Percentiles rank a stretch among this genome's conserved stretches.
phyloP scores from a whole-genome alignment of 495 filamentous ascomycete species.

The Penicillium nucicola region DNA sequence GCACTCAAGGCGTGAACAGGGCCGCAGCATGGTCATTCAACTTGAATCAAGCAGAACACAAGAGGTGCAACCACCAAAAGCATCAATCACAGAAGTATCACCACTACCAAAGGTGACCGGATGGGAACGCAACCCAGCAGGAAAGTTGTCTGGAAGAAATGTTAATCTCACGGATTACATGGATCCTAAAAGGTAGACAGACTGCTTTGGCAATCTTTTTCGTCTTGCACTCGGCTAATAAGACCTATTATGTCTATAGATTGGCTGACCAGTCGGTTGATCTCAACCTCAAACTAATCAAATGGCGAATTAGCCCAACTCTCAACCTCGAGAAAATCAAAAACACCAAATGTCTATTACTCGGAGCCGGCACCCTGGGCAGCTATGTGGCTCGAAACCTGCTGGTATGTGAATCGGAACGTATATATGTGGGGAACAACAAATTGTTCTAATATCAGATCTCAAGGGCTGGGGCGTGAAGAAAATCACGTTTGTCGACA shows the following conservation, averaged over 20 bases:
- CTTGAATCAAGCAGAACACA: conserved; percentile 51
- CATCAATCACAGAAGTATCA: conserved; percentile 20
- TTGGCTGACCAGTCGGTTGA: conserved; percentile 96
- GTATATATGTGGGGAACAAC: not conserved
- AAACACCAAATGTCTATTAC: conserved; percentile 82
- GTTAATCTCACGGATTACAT: conserved; percentile 87
- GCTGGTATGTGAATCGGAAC: conserved; percentile 46
- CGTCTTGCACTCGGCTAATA: not conserved
- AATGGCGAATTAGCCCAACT: conserved; percentile 90
- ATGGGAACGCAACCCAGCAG: conserved; percentile 81
- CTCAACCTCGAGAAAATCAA: conserved; percentile 88
- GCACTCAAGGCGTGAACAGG: conserved; percentile 68
- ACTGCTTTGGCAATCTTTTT: no score
- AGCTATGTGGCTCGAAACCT: conserved; percentile 89
- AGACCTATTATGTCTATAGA: conserved; percentile 23
- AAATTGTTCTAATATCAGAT: not conserved
- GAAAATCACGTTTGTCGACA: conserved; percentile 95
- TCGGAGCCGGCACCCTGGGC: conserved; percentile 93
- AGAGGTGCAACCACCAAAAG: conserved; percentile 17
- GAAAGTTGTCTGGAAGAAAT: conserved; percentile 69
- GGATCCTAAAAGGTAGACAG: conserved; percentile 71
- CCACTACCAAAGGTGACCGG: conserved; percentile 85
- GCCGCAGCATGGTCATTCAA: conserved; percentile 73
- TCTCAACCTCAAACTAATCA: conserved; percentile 96
- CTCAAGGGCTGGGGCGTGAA: conserved; percentile 85